These are phyloP conservation scores for Colletotrichum tropicicola DNA, from an alignment of 2,329 filamentous ascomycete genomes.

Conservation along the genomic window DNA sequence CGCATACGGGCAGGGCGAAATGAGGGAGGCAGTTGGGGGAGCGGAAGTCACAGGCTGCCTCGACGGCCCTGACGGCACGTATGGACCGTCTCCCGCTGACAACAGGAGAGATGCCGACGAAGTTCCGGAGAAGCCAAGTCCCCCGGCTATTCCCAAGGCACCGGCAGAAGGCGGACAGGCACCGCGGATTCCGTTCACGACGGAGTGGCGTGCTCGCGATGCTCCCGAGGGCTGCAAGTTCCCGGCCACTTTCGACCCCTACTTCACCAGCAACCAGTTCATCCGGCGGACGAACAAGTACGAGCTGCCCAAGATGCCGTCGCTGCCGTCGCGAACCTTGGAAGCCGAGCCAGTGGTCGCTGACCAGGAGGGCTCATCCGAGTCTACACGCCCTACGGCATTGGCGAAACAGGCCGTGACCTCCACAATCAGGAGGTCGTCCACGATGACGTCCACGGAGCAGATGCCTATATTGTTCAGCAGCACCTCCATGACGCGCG, in stretches of 20 bases:
- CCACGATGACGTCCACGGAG: too few species aligned
- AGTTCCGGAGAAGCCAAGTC: background rate
- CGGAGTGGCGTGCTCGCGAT: constrained; percentile 22
- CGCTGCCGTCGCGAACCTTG: too few species aligned
- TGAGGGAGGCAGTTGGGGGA: background rate
- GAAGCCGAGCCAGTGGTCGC: background rate
- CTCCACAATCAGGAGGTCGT: background rate
- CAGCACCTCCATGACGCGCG: too few species aligned
- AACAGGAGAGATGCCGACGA: background rate
- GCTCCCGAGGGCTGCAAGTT: background rate
- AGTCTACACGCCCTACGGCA: background rate
- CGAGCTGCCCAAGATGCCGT: constrained; percentile 1
- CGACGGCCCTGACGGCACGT: constrained; percentile 6
- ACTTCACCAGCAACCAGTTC: constrained; percentile 27
- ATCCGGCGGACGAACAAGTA: constrained; percentile 9
- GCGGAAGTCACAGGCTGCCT: constrained; percentile 1
- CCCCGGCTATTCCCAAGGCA: constrained; percentile 2
- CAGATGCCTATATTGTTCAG: too few species aligned
- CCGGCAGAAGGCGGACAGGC: constrained; percentile 19
- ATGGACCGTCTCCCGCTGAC: too few species aligned
- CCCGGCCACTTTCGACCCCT: constrained; percentile 19
- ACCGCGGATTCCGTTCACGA: constrained; percentile 27
- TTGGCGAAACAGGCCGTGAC: background rate
- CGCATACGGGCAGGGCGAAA: background rate
- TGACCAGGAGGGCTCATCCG: background rate